phyloP scores from a whole-genome alignment of 257 asterid genomes.

The Nicotiana otophora region DNA sequence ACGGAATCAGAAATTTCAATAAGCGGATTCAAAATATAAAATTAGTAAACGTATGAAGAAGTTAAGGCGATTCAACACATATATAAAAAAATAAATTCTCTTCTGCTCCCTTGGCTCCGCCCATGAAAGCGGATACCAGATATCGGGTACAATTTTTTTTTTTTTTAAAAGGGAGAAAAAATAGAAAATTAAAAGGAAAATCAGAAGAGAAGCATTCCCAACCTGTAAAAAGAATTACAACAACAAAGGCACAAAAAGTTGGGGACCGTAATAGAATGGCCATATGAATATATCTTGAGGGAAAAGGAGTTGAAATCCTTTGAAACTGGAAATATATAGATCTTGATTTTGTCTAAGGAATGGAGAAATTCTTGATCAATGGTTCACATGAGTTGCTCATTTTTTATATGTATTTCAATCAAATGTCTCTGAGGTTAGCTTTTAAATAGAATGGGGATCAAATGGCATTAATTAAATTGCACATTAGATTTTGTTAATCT shows the following conservation, averaged over 20 bases:
- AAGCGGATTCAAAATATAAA: too few species aligned
- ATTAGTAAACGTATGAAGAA: too few species aligned
- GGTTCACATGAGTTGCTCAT: neutral
- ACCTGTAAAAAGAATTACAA: constrained; percentile 2
- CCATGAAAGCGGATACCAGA: too few species aligned
- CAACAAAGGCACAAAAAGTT: neutral
- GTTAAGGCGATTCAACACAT: too few species aligned
- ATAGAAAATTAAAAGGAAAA: neutral
- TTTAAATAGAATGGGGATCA: neutral
- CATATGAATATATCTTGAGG: neutral
- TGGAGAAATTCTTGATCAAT: neutral
- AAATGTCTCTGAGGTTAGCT: neutral
- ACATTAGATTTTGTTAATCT: neutral
- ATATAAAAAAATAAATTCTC: too few species aligned
- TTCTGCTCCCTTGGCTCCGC: too few species aligned
- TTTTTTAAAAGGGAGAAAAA: too few species aligned
- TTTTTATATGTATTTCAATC: neutral
- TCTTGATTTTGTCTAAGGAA: too few species aligned
- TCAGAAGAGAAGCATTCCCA: neutral
- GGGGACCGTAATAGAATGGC: neutral
- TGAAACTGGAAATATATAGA: too few species aligned
- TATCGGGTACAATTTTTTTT: too few species aligned
- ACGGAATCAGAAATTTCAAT: too few species aligned
- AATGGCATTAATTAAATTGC: neutral
- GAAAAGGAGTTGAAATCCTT: neutral